These are phyloP conservation scores for Euptelea pleiosperma DNA, from an alignment of 164 flowering plant species.

Conservation along the genomic window DNA sequence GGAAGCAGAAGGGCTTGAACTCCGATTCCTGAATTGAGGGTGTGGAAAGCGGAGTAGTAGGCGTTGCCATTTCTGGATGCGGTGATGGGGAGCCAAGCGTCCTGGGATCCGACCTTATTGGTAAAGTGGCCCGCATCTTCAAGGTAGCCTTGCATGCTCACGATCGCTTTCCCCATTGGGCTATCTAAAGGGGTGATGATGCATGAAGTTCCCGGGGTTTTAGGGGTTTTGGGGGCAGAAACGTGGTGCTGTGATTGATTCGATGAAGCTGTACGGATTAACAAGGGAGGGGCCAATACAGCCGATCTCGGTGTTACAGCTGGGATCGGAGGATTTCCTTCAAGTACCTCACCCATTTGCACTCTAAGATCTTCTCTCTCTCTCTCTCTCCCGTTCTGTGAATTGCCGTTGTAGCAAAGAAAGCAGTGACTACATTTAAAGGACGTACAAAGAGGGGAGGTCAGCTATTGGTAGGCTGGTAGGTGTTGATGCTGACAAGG, in stretches of 20 bases:
- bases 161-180: slow-evolving; percentile 52
- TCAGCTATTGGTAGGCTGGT: neutral
- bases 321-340: too few relatives aligned
- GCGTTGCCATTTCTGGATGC: slow-evolving; percentile 80
- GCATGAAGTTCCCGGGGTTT: slow-evolving; percentile 14
- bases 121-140: slow-evolving; percentile 56
- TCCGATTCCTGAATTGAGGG: slow-evolving; percentile 69
- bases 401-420: neutral
- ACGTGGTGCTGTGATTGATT: slow-evolving; percentile 19
- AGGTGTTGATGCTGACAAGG: too few relatives aligned
- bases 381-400: neutral
- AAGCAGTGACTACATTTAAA: neutral
- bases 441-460: neutral
- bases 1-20: slow-evolving; percentile 78
- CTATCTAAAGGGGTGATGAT: slow-evolving; percentile 44
- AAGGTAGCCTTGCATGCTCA: slow-evolving; percentile 39
- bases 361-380: neutral
- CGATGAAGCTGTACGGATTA: slow-evolving; percentile 19
- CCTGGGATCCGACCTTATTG: slow-evolving; percentile 51
- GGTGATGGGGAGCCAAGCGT: slow-evolving; percentile 76
- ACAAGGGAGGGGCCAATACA: slow-evolving; percentile 19
- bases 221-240: slow-evolving; percentile 4
- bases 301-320: neutral
- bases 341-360: neutral
- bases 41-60: slow-evolving; percentile 62